These are phyloP conservation scores for Metschnikowia santaceciliae DNA, from an alignment of 805 yeast genomes.

Conservation along the genomic window DNA sequence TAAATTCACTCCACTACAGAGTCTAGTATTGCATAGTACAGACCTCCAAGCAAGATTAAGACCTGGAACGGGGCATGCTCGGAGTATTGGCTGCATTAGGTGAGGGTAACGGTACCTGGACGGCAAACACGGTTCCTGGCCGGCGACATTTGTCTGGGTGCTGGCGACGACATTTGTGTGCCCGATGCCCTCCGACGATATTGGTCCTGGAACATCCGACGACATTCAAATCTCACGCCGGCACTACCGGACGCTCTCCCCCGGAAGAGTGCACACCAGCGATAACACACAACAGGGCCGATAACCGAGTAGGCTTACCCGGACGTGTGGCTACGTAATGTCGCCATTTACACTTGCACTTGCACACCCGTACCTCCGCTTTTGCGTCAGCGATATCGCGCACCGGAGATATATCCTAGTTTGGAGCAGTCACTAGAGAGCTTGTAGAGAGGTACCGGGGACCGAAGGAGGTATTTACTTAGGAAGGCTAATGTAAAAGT, in stretches of 20 bases:
- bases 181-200: neutral
- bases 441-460: no score
- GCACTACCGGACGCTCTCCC: neutral
- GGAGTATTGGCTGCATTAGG: no score
- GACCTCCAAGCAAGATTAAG: neutral
- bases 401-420: constrained; percentile 4
- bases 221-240: neutral
- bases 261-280: neutral
- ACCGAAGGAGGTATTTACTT: no score
- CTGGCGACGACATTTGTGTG: no score
- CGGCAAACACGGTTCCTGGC: neutral
- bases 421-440: neutral
- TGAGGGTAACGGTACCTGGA: neutral
- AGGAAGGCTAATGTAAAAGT: no score
- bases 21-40: neutral
- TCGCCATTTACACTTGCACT: neutral
- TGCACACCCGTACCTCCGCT: neutral
- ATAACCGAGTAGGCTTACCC: constrained; percentile 1
- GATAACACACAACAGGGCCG: neutral
- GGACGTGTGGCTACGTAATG: constrained; percentile 1
- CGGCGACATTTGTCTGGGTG: neutral
- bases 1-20: neutral
- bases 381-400: neutral
- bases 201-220: neutral
- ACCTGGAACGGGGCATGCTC: no score